Evolutionary conservation across 148 eudicot genomes (phyloP).

Genomic region (Diospyros lotus): DNA sequence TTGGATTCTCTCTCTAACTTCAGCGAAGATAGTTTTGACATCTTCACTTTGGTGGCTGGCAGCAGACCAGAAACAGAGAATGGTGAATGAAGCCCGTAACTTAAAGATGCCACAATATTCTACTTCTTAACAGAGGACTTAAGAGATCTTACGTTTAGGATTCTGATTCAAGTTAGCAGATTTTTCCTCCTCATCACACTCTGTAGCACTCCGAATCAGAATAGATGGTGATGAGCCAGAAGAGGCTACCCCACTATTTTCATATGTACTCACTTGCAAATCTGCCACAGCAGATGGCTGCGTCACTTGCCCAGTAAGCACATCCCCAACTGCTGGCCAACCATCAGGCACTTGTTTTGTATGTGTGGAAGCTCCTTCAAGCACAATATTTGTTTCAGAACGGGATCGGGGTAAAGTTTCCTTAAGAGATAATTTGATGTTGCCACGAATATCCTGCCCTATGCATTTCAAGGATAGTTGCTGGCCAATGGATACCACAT

Average conservation of each 20-base stretch:
- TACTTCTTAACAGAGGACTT: conserved; percentile 8
- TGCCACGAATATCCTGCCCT: conserved; percentile 87
- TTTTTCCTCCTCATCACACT: conserved; percentile 66
- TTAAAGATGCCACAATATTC: background rate
- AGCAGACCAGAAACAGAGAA: background rate
- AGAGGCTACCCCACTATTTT: conserved; percentile 20
- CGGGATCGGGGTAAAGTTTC: conserved; percentile 46
- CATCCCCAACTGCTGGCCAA: conserved; percentile 24
- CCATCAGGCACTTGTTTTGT: conserved; percentile 21
- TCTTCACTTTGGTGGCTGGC: background rate
- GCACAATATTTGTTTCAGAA: conserved; percentile 19
- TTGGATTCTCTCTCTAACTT: background rate
- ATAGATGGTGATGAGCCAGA: conserved; percentile 38
- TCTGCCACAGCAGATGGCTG: conserved; percentile 18
- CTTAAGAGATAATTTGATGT: conserved; percentile 82
- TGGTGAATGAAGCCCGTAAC: background rate
- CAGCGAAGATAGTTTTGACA: background rate
- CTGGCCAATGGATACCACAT: conserved; percentile 79
- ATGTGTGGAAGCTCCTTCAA: conserved; percentile 24
- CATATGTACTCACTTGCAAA: conserved; percentile 23
- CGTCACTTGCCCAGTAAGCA: conserved; percentile 26
- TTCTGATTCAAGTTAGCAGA: conserved; percentile 29
- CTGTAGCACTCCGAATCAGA: conserved; percentile 61
- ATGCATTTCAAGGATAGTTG: conserved; percentile 72
- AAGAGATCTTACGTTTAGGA: conserved; percentile 23